A percentile compares a stretch with the other conserved stretches of the same genome.
These are phyloP conservation scores for Pelargonium australe DNA, from an alignment of 441 rosid genomes.

Conservation along the genomic window DNA sequence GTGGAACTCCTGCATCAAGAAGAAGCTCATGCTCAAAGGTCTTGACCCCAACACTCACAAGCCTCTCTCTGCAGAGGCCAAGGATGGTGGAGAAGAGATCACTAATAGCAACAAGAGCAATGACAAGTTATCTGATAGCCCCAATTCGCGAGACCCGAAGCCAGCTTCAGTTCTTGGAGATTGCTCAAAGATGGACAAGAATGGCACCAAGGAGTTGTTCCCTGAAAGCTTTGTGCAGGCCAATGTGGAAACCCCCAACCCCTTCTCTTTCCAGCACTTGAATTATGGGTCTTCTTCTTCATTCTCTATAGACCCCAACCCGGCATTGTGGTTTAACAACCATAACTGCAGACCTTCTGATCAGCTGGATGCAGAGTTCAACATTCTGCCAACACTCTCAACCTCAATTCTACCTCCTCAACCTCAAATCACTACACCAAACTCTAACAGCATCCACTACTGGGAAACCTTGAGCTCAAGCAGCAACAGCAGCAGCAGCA, in stretches of 20 bases:
- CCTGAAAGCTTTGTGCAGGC: neutral
- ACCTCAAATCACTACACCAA: neutral
- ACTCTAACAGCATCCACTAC: neutral
- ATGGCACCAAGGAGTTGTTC: neutral
- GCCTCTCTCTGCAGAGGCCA: neutral
- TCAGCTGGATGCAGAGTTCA: conserved; percentile 11
- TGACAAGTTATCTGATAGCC: neutral
- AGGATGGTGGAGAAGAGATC: neutral
- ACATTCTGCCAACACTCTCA: neutral
- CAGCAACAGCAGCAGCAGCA: conserved; percentile 29
- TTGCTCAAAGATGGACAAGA: neutral
- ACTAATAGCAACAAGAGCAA: neutral
- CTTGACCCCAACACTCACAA: neutral
- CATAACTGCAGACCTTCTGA: conserved; percentile 6
- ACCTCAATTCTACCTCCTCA: conserved; percentile 1
- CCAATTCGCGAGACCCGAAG: neutral
- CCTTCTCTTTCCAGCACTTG: conserved; percentile 45
- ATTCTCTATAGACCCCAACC: conserved; percentile 24
- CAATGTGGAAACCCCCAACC: conserved; percentile 21
- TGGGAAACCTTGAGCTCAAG: conserved; percentile 18
- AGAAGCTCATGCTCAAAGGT: neutral
- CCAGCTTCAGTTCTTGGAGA: neutral
- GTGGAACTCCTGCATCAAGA: too few relatives aligned
- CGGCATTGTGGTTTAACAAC: conserved; percentile 28
- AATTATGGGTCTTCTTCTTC: conserved; percentile 29